A percentile compares a stretch with the other conserved stretches of the same genome.
phyloP scores from a whole-genome alignment of 176 grass and related monocot species.

The Tillandsia leiboldiana region DNA sequence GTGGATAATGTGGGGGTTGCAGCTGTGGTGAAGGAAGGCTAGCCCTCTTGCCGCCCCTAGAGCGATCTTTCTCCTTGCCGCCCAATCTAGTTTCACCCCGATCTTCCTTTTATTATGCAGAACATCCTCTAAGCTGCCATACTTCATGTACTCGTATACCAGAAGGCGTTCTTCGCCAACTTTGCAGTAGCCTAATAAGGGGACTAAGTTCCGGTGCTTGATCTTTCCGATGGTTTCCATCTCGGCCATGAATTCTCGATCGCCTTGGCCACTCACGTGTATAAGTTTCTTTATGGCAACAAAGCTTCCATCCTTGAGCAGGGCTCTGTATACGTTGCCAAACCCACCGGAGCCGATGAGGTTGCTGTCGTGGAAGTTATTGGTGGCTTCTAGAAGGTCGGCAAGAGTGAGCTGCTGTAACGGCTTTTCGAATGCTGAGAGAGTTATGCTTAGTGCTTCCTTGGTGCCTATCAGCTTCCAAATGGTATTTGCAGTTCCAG shows the following conservation, averaged over 20 bases:
- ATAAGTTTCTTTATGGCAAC: constrained; percentile 28
- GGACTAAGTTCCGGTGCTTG: constrained; percentile 27
- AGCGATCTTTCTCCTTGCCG: constrained; percentile 17
- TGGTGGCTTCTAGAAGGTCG: constrained; percentile 17
- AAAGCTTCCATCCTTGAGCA: constrained; percentile 19
- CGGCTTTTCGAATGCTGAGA: constrained; percentile 15
- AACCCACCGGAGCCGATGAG: constrained; percentile 21
- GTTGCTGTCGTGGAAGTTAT: constrained; percentile 20
- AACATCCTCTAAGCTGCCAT: constrained; percentile 22
- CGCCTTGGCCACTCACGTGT: constrained; percentile 21
- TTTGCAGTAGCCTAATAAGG: constrained; percentile 24
- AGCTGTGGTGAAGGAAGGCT: constrained; percentile 25
- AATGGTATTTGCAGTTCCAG: constrained; percentile 17
- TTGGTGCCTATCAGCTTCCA: constrained; percentile 21
- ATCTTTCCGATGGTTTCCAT: constrained; percentile 30
- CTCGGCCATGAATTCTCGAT: constrained; percentile 24
- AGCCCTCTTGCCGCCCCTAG: constrained; percentile 20
- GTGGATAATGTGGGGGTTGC: constrained; percentile 24
- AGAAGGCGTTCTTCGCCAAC: constrained; percentile 20
- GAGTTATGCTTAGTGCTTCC: constrained; percentile 10
- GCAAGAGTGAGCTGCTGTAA: constrained; percentile 16
- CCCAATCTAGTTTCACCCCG: constrained; percentile 25
- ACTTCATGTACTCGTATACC: constrained; percentile 28
- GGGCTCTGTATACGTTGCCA: constrained; percentile 21
- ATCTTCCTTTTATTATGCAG: constrained; percentile 16